Evolutionary conservation across 2,329 filamentous ascomycete species (phyloP).

Genomic region (Monosporascus sp.): DNA sequence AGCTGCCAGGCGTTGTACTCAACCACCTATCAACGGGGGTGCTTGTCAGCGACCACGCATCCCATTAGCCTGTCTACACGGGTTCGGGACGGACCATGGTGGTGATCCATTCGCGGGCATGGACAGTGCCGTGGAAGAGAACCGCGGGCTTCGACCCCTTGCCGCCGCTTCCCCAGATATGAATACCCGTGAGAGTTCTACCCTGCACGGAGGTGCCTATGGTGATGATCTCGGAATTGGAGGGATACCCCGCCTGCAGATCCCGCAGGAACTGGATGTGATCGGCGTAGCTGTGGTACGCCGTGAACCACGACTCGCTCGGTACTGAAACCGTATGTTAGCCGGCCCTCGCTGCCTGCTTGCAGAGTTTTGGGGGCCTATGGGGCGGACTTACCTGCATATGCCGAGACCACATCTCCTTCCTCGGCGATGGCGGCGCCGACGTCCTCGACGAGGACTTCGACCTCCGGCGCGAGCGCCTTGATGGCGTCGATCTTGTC

Average conservation of each 20-base stretch:
- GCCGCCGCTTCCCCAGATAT: slow-evolving; percentile 43
- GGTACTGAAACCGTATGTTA: slow-evolving; percentile 15
- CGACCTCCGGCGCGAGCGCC: not conserved
- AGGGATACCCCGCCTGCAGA: slow-evolving; percentile 39
- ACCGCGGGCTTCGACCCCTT: slow-evolving; percentile 43
- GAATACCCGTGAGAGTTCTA: slow-evolving; percentile 54
- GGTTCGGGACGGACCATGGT: slow-evolving; percentile 14
- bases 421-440: slow-evolving; percentile 27
- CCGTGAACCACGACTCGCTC: slow-evolving; percentile 43
- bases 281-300: slow-evolving; percentile 48
- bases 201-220: slow-evolving; percentile 41
- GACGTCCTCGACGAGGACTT: slow-evolving; percentile 18
- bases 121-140: slow-evolving; percentile 41
- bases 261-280: slow-evolving; percentile 44
- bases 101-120: slow-evolving; percentile 25
- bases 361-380: not conserved
- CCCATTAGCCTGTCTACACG: not conserved
- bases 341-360: not conserved
- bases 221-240: slow-evolving; percentile 42
- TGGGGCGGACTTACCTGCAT: slow-evolving; percentile 15
- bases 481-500: not conserved
- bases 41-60: slow-evolving; percentile 3
- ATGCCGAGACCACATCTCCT: slow-evolving; percentile 20
- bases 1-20: slow-evolving; percentile 46
- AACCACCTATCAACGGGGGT: slow-evolving; percentile 19